phyloP scores from a whole-genome alignment of 179 eudicot genomes.

The Silene coronaria region DNA sequence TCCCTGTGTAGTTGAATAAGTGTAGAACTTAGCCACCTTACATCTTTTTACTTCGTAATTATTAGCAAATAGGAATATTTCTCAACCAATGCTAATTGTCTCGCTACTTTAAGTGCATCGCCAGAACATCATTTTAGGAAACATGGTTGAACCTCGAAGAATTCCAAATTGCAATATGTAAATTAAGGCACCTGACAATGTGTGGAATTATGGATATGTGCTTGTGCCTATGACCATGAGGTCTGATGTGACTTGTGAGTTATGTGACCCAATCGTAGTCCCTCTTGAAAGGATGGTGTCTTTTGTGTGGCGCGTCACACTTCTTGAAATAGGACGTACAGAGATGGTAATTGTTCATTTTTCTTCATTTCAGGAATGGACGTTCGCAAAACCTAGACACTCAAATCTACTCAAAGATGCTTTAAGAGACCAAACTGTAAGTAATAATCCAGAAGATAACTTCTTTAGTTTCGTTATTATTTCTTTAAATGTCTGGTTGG shows the following conservation, averaged over 20 bases:
- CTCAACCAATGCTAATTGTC: too few species aligned
- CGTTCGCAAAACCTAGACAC: constrained; percentile 76
- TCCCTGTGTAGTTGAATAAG: not conserved
- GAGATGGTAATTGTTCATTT: not conserved
- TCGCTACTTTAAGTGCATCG: too few species aligned
- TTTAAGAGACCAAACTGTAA: constrained; percentile 56
- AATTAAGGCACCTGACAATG: not conserved
- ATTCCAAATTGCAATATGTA: not conserved
- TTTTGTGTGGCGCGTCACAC: not conserved
- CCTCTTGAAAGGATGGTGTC: not conserved
- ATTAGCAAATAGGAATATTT: too few species aligned
- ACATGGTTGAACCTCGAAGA: not conserved
- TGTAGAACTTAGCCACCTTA: not conserved
- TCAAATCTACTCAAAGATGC: constrained; percentile 72
- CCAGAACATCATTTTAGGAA: too few species aligned
- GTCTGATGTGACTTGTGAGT: not conserved
- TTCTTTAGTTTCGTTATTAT: not conserved
- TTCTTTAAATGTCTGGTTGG: not conserved
- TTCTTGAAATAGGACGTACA: not conserved
- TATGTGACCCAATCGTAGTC: not conserved
- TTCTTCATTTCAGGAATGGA: constrained; percentile 62
- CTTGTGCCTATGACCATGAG: not conserved
- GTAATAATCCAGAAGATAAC: constrained; percentile 21
- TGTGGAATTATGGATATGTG: not conserved
- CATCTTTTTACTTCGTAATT: too few species aligned